Conservation (phyloP, 2,329 filamentous ascomycete species). For the Fusarium tanahbumbuense region DNA sequence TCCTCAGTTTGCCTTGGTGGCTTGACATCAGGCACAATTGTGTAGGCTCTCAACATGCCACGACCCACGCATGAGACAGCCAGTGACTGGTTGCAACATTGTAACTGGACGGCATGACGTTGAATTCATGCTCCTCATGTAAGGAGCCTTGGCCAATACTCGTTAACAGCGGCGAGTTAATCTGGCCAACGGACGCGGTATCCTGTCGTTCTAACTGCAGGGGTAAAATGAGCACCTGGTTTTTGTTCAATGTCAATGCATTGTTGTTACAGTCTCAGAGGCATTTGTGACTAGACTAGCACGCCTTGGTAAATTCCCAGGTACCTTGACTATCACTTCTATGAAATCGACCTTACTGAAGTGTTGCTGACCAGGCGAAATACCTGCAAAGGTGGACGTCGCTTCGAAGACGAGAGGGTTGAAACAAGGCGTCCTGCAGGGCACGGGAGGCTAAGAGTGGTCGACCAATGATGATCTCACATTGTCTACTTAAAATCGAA, state of each 20-base stretch:
- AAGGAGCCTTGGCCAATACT: slow-evolving; percentile 12
- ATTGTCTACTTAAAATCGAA: slow-evolving; percentile 2
- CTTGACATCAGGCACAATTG: slow-evolving; percentile 16
- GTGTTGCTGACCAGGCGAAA: background rate
- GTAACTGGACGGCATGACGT: slow-evolving; percentile 11
- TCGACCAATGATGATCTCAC: slow-evolving; percentile 1
- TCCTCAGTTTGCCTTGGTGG: background rate
- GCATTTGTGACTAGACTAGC: background rate
- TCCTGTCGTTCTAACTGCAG: slow-evolving; percentile 6
- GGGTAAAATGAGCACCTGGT: background rate
- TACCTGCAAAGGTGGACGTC: background rate
- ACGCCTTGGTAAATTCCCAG: background rate
- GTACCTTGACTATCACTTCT: background rate
- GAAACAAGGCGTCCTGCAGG: slow-evolving; percentile 23
- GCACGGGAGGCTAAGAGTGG: background rate
- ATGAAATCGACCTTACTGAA: background rate
- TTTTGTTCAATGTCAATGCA: background rate
- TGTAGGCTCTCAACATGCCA: slow-evolving; percentile 24
- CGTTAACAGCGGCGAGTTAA: slow-evolving; percentile 3
- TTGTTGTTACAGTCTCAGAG: background rate
- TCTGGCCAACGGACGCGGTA: background rate
- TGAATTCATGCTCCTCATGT: background rate
- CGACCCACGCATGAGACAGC: slow-evolving; percentile 17
- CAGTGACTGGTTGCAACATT: slow-evolving; percentile 9
- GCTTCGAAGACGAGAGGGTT: slow-evolving; percentile 3